Evolutionary conservation across 2,329 filamentous ascomycete genomes (phyloP).

Genomic region (Fusarium oxysporum): DNA sequence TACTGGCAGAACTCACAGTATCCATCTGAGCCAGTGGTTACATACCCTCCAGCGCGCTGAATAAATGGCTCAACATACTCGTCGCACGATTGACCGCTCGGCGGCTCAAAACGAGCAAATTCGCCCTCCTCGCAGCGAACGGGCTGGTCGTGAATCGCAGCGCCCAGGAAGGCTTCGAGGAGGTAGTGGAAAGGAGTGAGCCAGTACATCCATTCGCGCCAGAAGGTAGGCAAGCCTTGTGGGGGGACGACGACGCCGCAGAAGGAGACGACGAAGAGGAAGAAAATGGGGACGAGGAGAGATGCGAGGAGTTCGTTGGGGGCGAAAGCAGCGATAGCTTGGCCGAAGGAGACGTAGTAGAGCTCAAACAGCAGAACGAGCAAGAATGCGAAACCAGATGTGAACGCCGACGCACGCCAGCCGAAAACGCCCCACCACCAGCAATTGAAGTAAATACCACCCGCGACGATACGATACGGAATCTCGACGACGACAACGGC

Average conservation of each 20-base stretch:
- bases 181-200: constrained; percentile 76
- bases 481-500: constrained; percentile 76
- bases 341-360: constrained; percentile 73
- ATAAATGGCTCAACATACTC: constrained; percentile 68
- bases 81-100: constrained; percentile 69
- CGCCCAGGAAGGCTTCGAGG: constrained; percentile 70
- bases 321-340: constrained; percentile 73
- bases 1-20: constrained; percentile 75
- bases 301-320: constrained; percentile 76
- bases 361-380: constrained; percentile 74
- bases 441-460: constrained; percentile 60
- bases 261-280: constrained; percentile 77
- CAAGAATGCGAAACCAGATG: constrained; percentile 71
- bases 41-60: constrained; percentile 67
- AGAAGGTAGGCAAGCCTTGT: constrained; percentile 68
- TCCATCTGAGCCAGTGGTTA: constrained; percentile 65
- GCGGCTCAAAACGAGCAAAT: constrained; percentile 69
- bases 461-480: constrained; percentile 75
- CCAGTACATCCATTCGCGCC: constrained; percentile 74
- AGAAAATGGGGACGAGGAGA: constrained; percentile 75
- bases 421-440: constrained; percentile 69
- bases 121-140: constrained; percentile 68
- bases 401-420: constrained; percentile 63
- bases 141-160: constrained; percentile 64
- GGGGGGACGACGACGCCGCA: constrained; percentile 77